Percentiles rank a stretch among this genome's conserved stretches.
Evolutionary conservation across 1,139 yeast species (phyloP).

Genomic region (Kodamaea arcana): DNA sequence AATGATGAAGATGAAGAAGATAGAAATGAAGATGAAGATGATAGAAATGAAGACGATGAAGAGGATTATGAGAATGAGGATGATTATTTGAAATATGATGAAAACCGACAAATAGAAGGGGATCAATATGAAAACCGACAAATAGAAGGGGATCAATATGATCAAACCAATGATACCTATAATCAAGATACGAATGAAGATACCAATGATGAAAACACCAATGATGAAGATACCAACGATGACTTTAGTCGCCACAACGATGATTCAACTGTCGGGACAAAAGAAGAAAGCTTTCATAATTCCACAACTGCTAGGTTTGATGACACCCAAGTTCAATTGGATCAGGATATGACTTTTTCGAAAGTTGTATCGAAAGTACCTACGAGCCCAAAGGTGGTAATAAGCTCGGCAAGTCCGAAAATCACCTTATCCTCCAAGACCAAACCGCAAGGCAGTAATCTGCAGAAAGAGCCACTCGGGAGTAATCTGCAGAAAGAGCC

Average conservation of each 20-base stretch:
- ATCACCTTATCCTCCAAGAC: background rate
- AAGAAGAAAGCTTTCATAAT: conserved; percentile 13
- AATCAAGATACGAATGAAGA: background rate
- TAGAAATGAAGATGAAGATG: background rate
- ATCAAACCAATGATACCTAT: background rate
- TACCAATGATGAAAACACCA: background rate
- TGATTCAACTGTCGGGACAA: background rate
- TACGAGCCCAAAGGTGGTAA: background rate
- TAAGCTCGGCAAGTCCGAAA: background rate
- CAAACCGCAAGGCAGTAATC: background rate
- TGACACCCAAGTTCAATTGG: conserved; percentile 31
- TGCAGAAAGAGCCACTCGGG: background rate
- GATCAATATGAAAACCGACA: too few relatives aligned
- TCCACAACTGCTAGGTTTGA: conserved; percentile 19
- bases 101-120: too few relatives aligned
- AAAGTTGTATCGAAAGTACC: conserved; percentile 2
- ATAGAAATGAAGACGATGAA: too few relatives aligned
- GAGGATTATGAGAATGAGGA: too few relatives aligned
- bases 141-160: background rate
- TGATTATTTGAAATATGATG: too few relatives aligned
- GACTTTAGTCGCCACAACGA: background rate
- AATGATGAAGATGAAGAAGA: background rate
- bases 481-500: background rate
- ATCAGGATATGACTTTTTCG: conserved; percentile 26
- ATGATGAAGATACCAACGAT: background rate